Conservation (phyloP, 192 early-diverging fungal species). For the Coemansia interrupta region DNA sequence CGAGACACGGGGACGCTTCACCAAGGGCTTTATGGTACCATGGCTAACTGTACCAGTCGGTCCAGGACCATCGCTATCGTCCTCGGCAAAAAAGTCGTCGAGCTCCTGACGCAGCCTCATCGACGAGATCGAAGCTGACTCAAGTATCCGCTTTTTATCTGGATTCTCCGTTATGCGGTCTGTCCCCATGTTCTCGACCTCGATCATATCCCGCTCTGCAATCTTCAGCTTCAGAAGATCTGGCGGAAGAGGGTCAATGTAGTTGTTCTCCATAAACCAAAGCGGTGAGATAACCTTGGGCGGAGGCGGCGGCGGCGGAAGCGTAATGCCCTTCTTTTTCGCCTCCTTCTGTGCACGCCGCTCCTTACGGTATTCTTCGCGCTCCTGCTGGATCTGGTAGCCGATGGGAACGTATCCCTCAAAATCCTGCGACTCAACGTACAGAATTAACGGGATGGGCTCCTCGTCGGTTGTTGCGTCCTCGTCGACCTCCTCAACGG, state of each 20-base stretch:
- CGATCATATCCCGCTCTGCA: conserved; percentile 29
- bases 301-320: conserved; percentile 6
- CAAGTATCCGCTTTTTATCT: conserved; percentile 37
- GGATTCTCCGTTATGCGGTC: conserved; percentile 25
- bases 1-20: conserved; percentile 29
- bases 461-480: conserved; percentile 42
- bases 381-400: conserved; percentile 31
- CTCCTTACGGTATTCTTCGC: conserved; percentile 37
- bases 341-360: conserved; percentile 30
- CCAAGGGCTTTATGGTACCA: conserved; percentile 43
- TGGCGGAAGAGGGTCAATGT: conserved; percentile 29
- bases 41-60: neutral
- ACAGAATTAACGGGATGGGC: conserved; percentile 34
- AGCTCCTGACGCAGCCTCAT: conserved; percentile 38
- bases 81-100: conserved; percentile 17
- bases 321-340: conserved; percentile 22
- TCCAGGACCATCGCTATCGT: neutral
- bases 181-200: conserved; percentile 17
- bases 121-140: conserved; percentile 31
- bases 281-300: conserved; percentile 23
- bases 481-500: conserved; percentile 41
- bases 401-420: conserved; percentile 40
- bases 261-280: conserved; percentile 34
- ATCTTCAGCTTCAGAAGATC: conserved; percentile 20
- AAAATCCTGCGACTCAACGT: conserved; percentile 42